Percentiles rank a stretch among this genome's conserved stretches.
phyloP scores from a whole-genome alignment of 148 eudicot genomes.

The Cornus kousa region DNA sequence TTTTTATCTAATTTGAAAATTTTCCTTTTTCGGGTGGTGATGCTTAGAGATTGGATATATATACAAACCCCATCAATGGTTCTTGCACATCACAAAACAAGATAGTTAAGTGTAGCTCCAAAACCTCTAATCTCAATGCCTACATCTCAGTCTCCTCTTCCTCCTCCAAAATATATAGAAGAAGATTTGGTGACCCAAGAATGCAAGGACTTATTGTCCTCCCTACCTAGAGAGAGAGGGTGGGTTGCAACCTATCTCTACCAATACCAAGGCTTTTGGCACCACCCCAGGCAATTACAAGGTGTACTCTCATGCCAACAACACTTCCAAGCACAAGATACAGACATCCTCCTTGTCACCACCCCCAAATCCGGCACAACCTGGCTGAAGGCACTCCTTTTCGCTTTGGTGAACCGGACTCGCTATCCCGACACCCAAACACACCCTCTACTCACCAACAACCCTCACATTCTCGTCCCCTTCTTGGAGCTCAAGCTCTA shows the following conservation, averaged over 20 bases:
- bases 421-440: neutral
- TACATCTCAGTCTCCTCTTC: slow-evolving; percentile 4
- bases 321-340: slow-evolving; percentile 43
- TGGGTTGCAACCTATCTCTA: slow-evolving; percentile 32
- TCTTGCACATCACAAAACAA: no score
- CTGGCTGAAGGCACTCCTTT: slow-evolving; percentile 39
- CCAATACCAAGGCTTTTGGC: slow-evolving; percentile 62
- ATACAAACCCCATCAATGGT: no score
- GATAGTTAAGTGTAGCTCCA: no score
- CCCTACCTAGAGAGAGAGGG: slow-evolving; percentile 37
- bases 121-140: neutral
- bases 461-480: slow-evolving; percentile 21
- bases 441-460: slow-evolving; percentile 20
- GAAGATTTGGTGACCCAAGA: slow-evolving; percentile 28
- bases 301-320: slow-evolving; percentile 43
- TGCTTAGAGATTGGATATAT: no score
- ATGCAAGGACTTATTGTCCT: slow-evolving; percentile 24
- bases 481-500: slow-evolving; percentile 17
- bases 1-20: no score
- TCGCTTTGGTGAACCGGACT: slow-evolving; percentile 13
- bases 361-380: slow-evolving; percentile 56
- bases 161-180: slow-evolving; percentile 19
- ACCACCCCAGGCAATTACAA: slow-evolving; percentile 28
- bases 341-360: slow-evolving; percentile 54
- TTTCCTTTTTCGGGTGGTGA: no score